Percentiles rank a stretch among this genome's conserved stretches.
phyloP scores from a whole-genome alignment of 805 yeast species.

The Metschnikowia similis region DNA sequence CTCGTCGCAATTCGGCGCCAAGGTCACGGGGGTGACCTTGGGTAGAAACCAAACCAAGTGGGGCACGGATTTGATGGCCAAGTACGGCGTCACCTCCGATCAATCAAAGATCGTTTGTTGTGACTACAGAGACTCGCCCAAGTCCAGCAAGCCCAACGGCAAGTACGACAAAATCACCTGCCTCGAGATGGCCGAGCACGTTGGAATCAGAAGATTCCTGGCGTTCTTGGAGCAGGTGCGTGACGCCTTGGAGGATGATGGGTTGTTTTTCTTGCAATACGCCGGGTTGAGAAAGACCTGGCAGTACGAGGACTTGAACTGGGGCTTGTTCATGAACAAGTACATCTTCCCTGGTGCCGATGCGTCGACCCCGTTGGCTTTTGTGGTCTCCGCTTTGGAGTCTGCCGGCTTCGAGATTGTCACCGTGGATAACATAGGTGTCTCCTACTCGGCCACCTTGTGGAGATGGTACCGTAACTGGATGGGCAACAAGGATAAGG shows the following conservation, averaged over 20 bases:
- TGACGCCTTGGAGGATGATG: constrained; percentile 89
- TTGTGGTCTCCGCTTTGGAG: constrained; percentile 72
- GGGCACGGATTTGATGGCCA: constrained; percentile 68
- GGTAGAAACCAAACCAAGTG: constrained; percentile 89
- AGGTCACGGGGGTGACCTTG: constrained; percentile 83
- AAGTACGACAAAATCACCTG: constrained; percentile 83
- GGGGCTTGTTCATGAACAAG: constrained; percentile 97
- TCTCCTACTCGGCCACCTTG: constrained; percentile 84
- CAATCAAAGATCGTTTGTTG: constrained; percentile 77
- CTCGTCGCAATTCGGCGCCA: constrained; percentile 76
- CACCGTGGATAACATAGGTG: constrained; percentile 83
- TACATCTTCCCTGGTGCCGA: constrained; percentile 97
- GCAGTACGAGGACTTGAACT: constrained; percentile 90
- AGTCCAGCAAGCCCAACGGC: constrained; percentile 41
- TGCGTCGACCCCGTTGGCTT: constrained; percentile 90
- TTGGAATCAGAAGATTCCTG: constrained; percentile 81
- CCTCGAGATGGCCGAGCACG: constrained; percentile 95
- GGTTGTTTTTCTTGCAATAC: constrained; percentile 79
- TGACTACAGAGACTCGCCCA: constrained; percentile 91
- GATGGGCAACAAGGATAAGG: constrained; percentile 77
- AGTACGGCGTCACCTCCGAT: constrained; percentile 62
- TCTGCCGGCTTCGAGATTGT: constrained; percentile 83
- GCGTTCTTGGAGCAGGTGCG: constrained; percentile 74
- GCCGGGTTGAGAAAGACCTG: constrained; percentile 88
- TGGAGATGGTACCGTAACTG: constrained; percentile 96